Evolutionary conservation across 352 stramenopile species (phyloP).

Genomic region (Globisporangium nunn): DNA sequence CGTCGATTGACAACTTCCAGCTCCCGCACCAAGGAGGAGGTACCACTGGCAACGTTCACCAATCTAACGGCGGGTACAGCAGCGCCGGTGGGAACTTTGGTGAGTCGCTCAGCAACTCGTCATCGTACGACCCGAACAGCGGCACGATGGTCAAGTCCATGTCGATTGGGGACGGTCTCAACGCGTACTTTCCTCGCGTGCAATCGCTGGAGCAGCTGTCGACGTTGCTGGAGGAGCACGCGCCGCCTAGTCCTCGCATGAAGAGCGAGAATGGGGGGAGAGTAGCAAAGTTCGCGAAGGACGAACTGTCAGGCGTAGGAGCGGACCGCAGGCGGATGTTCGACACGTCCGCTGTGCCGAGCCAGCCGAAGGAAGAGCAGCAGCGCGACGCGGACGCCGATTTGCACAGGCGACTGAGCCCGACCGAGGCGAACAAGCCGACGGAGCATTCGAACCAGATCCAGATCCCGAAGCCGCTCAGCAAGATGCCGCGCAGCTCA

Average conservation of each 20-base stretch:
- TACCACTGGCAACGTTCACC: slow-evolving; percentile 1
- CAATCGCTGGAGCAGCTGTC: slow-evolving; percentile 75
- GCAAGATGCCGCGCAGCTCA: slow-evolving; percentile 73
- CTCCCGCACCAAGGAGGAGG: slow-evolving; percentile 15
- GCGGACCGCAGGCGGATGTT: slow-evolving; percentile 3
- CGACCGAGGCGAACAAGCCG: slow-evolving; percentile 22
- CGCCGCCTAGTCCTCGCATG: slow-evolving; percentile 34
- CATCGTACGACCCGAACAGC: slow-evolving; percentile 20
- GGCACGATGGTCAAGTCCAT: slow-evolving; percentile 39
- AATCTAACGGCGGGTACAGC: slow-evolving; percentile 6
- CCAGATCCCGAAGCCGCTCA: slow-evolving; percentile 64
- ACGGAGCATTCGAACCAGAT: slow-evolving; percentile 49
- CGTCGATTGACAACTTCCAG: slow-evolving; percentile 79
- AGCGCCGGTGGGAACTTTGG: slow-evolving; percentile 1
- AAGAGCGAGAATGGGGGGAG: slow-evolving; percentile 5
- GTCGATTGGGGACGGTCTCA: slow-evolving; percentile 58
- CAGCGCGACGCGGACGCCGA: slow-evolving; percentile 9
- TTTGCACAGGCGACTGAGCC: slow-evolving; percentile 31
- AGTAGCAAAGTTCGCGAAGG: neutral
- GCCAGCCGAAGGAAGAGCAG: slow-evolving; percentile 23
- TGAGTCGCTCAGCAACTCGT: slow-evolving; percentile 1
- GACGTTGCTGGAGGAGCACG: slow-evolving; percentile 59
- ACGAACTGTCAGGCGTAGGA: slow-evolving; percentile 1
- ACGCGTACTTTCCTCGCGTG: slow-evolving; percentile 69
- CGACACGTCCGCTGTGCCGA: neutral